phyloP scores from a whole-genome alignment of 2,329 filamentous ascomycete genomes.

The Penicillium sp. region DNA sequence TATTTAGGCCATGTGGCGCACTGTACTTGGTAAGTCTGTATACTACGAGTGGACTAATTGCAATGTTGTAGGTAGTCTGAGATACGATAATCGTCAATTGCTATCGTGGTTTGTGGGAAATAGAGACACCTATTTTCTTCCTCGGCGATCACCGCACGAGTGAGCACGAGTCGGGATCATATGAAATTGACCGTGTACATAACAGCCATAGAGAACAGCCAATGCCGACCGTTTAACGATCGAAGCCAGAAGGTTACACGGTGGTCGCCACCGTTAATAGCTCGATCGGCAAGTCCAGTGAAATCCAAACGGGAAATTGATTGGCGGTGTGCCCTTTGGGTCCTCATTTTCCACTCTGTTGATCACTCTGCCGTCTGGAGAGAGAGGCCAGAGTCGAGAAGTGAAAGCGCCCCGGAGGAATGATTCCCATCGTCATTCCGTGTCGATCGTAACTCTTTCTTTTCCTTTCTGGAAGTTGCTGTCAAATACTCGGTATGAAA shows the following conservation, averaged over 20 bases:
- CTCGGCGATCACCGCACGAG: not conserved
- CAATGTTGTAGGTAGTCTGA: not conserved
- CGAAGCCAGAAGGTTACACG: slow-evolving; percentile 15
- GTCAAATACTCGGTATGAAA: not conserved
- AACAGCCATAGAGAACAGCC: slow-evolving; percentile 1
- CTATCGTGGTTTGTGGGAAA: too few relatives aligned
- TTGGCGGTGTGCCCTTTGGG: slow-evolving; percentile 4
- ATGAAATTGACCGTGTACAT: slow-evolving; percentile 18
- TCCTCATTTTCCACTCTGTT: slow-evolving; percentile 17
- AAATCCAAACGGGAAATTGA: slow-evolving; percentile 15
- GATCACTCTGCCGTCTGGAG: slow-evolving; percentile 12
- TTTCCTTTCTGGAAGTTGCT: not conserved
- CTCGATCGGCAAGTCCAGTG: slow-evolving; percentile 20
- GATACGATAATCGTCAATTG: not conserved
- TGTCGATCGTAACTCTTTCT: not conserved
- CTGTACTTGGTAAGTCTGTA: not conserved
- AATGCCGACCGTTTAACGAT: slow-evolving; percentile 28
- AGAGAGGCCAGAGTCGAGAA: not conserved
- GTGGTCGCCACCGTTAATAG: slow-evolving; percentile 24
- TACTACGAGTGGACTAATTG: not conserved
- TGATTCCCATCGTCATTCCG: not conserved
- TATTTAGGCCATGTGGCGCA: slow-evolving; percentile 11
- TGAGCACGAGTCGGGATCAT: slow-evolving; percentile 12
- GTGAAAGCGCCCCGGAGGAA: not conserved
- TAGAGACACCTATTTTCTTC: not conserved